Conservation (phyloP, 1,284 basidiomycete genomes). For the Cryptococcus hybrid region DNA sequence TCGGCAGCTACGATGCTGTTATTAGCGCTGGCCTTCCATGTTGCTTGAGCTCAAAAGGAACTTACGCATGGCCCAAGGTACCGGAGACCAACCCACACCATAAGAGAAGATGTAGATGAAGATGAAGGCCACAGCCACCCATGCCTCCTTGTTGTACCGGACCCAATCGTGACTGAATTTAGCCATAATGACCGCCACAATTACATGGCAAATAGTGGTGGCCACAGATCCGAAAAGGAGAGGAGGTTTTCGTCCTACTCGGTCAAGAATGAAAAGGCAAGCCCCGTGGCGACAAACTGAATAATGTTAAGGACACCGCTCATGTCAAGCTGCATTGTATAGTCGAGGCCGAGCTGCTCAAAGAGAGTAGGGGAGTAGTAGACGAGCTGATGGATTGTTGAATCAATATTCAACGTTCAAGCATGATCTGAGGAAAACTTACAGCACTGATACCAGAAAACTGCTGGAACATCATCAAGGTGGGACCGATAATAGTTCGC, state of each 20-base stretch:
- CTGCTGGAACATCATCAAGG: slow-evolving; percentile 36
- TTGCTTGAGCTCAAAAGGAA: neutral
- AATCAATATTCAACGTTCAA: neutral
- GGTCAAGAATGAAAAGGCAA: slow-evolving; percentile 46
- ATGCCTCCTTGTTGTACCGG: slow-evolving; percentile 16
- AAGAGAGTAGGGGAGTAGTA: slow-evolving; percentile 22
- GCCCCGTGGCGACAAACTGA: slow-evolving; percentile 38
- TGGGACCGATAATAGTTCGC: slow-evolving; percentile 20
- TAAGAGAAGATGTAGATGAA: slow-evolving; percentile 22
- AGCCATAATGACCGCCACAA: slow-evolving; percentile 30
- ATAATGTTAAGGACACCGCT: slow-evolving; percentile 46
- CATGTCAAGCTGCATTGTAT: slow-evolving; percentile 27
- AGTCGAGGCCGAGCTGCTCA: slow-evolving; percentile 33
- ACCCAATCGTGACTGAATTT: slow-evolving; percentile 23
- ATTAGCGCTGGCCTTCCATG: neutral
- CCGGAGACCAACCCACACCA: slow-evolving; percentile 18
- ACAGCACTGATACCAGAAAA: slow-evolving; percentile 28
- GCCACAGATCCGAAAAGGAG: slow-evolving; percentile 28
- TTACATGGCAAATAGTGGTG: slow-evolving; percentile 18
- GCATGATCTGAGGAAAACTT: neutral
- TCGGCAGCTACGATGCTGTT: slow-evolving; percentile 19
- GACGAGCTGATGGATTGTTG: neutral
- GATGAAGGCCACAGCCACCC: slow-evolving; percentile 31
- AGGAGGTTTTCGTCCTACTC: slow-evolving; percentile 41
- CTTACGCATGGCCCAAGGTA: slow-evolving; percentile 1